Base-by-base conservation (phyloP, 176 grass and related monocot genomes). In the Thalia dealbata region DNA sequence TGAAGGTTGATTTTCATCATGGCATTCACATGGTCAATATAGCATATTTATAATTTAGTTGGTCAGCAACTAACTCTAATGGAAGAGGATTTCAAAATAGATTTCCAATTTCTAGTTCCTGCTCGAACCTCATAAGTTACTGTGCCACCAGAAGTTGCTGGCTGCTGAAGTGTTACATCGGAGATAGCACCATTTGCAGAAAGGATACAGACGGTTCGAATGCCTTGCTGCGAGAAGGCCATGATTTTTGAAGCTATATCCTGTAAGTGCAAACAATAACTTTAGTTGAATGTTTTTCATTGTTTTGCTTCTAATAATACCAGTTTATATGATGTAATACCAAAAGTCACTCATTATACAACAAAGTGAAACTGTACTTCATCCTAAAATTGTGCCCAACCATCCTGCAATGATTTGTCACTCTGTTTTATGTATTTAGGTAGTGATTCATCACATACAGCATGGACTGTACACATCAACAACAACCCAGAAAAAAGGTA, bases 171-270 rank as follows among this genome's bases (percentile, higher is more conserved):
- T n/a, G 92, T 91, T 50, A 96, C 89, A 83, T 96, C 91, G 64
- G 89, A 89, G 81, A 96, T 91, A 56, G 92, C 88, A 73, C 92
- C 92, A 60, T 96, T 96, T 0, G 92, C 92, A 50, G 92, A 96
- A 63, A 96, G 86, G 76, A 96, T 86, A 79, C 92, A 96, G 64
- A 96, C 85, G 59, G 92, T 91, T 43, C 92, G 89, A 70, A 89
- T 81, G 10, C 92, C 89, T 96, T 96, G 92, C 79, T 96, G 92
- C 64, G 92, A 96, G 74, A 96, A 96, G 10, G 86, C 79, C 92
- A 96, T 96, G 71, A 96, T 92, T 85, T 96, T 96, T 74, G 92
- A 96, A 66, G 92, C 86, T 74, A 96, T 86, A 83, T 96, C 92
- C 92, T 96, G 80, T 55, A 70, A 80, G 48, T 14, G 45, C 68